Percentiles rank a stretch among this genome's conserved stretches.
Conservation (phyloP, 257 asterid genomes). For the Ballota nigra region DNA sequence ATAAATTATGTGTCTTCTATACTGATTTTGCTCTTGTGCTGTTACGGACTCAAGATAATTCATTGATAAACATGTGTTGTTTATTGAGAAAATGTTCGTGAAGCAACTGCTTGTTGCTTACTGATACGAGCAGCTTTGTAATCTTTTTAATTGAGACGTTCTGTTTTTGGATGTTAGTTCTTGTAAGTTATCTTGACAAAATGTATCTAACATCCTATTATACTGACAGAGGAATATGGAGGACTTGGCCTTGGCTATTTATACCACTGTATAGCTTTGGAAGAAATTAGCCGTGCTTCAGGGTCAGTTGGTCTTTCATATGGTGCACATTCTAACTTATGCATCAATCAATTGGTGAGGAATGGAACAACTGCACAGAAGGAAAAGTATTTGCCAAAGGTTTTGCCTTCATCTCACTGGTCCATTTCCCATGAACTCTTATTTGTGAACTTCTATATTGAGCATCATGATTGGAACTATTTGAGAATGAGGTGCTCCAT, state of each 20-base stretch:
- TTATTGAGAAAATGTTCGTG: not conserved
- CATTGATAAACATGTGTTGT: not conserved
- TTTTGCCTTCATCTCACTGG: slow-evolving; percentile 31
- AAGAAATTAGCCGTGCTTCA: slow-evolving; percentile 97
- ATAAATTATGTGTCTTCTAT: not conserved
- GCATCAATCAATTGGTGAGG: slow-evolving; percentile 95
- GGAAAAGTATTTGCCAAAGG: slow-evolving; percentile 94
- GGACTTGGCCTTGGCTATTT: slow-evolving; percentile 99
- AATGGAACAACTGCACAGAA: slow-evolving; percentile 87
- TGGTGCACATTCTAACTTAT: slow-evolving; percentile 96
- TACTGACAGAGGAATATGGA: slow-evolving; percentile 80
- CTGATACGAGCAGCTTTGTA: not conserved
- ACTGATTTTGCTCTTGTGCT: not conserved
- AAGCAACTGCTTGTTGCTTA: not conserved
- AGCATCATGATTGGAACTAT: not conserved
- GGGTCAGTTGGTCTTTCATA: slow-evolving; percentile 98
- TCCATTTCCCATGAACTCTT: slow-evolving; percentile 1
- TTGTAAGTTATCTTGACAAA: slow-evolving; percentile 15
- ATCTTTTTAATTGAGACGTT: not conserved
- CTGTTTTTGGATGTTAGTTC: slow-evolving; percentile 5
- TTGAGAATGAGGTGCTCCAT: not conserved
- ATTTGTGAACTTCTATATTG: not conserved
- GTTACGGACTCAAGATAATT: not conserved
- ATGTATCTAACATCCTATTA: slow-evolving; percentile 22
- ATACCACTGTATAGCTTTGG: slow-evolving; percentile 98